A percentile compares a stretch with the other conserved stretches of the same genome.
phyloP scores from a whole-genome alignment of 805 yeast species.

The Grigorovia transvaalensis region DNA sequence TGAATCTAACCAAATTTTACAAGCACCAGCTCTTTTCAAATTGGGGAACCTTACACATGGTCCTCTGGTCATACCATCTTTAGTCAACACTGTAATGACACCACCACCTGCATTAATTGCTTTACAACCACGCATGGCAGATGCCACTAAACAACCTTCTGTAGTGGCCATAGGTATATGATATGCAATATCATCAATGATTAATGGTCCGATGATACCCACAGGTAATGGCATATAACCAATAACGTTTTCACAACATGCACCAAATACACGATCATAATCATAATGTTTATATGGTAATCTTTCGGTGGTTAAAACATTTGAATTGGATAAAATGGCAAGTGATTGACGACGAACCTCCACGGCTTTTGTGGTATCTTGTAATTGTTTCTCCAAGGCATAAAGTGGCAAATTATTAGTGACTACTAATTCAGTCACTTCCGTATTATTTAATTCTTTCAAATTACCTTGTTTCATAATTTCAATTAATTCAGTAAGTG shows the following conservation, averaged over 20 bases:
- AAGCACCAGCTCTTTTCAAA: slow-evolving; percentile 81
- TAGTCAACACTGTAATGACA: slow-evolving; percentile 79
- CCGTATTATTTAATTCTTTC: slow-evolving; percentile 56
- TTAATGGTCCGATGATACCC: slow-evolving; percentile 95
- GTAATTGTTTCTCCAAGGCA: slow-evolving; percentile 87
- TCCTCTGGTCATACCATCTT: slow-evolving; percentile 99
- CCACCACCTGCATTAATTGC: slow-evolving; percentile 98
- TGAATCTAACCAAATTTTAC: slow-evolving; percentile 91
- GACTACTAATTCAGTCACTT: slow-evolving; percentile 60
- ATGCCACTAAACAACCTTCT: slow-evolving; percentile 97
- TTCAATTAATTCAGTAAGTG: slow-evolving; percentile 55
- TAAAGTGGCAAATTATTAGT: slow-evolving; percentile 80
- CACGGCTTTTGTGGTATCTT: slow-evolving; percentile 87
- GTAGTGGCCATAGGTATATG: slow-evolving; percentile 99
- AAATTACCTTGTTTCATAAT: slow-evolving; percentile 67
- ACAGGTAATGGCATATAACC: slow-evolving; percentile 96
- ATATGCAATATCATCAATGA: slow-evolving; percentile 78
- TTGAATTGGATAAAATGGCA: slow-evolving; percentile 71
- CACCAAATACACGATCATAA: slow-evolving; percentile 94
- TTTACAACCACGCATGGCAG: slow-evolving; percentile 98
- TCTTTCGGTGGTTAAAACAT: slow-evolving; percentile 61
- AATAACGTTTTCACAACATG: slow-evolving; percentile 97
- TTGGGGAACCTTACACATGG: slow-evolving; percentile 90
- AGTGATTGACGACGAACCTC: slow-evolving; percentile 84
- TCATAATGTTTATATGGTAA: slow-evolving; percentile 81